A percentile compares a stretch with the other conserved stretches of the same genome.
phyloP scores from a whole-genome alignment of 495 filamentous ascomycete genomes.

The Neurospora sp. region DNA sequence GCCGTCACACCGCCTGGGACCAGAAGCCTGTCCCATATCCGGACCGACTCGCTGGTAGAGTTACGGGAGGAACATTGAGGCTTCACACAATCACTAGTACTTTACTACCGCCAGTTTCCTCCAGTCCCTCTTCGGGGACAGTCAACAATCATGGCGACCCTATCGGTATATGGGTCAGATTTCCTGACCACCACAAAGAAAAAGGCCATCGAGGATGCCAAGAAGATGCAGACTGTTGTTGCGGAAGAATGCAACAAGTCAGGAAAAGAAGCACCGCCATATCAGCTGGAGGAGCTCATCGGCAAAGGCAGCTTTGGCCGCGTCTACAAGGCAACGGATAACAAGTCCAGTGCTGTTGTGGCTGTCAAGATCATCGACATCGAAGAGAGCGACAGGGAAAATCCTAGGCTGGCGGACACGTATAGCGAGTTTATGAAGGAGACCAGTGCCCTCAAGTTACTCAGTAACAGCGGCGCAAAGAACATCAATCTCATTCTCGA shows the following conservation, averaged over 20 bases:
- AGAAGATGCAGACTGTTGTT: conserved; percentile 41
- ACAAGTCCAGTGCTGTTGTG: conserved; percentile 53
- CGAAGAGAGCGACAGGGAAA: conserved; percentile 71
- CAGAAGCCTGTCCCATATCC: neutral
- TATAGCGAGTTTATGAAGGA: conserved; percentile 84
- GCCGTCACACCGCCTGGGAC: neutral
- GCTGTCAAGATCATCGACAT: conserved; percentile 95
- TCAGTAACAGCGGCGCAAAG: conserved; percentile 72
- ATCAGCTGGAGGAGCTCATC: conserved; percentile 79
- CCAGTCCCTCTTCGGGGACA: neutral
- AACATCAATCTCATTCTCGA: conserved; percentile 90
- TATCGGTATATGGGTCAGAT: conserved; percentile 32
- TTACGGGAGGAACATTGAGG: neutral
- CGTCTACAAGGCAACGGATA: conserved; percentile 72
- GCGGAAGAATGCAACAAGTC: conserved; percentile 37
- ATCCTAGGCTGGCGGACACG: conserved; percentile 65
- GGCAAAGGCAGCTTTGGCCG: conserved; percentile 94
- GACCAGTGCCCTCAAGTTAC: conserved; percentile 72
- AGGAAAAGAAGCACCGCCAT: conserved; percentile 42
- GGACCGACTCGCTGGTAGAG: neutral
- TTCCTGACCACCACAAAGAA: conserved; percentile 28
- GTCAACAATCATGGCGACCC: conserved; percentile 26
- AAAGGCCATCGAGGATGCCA: conserved; percentile 46
- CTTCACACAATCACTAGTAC: neutral
- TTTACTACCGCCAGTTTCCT: neutral